Evolutionary conservation across 345 rosid genomes (phyloP), one percentile per base, ranked within the genome.

Genomic region (Clarkia xantiana): DNA sequence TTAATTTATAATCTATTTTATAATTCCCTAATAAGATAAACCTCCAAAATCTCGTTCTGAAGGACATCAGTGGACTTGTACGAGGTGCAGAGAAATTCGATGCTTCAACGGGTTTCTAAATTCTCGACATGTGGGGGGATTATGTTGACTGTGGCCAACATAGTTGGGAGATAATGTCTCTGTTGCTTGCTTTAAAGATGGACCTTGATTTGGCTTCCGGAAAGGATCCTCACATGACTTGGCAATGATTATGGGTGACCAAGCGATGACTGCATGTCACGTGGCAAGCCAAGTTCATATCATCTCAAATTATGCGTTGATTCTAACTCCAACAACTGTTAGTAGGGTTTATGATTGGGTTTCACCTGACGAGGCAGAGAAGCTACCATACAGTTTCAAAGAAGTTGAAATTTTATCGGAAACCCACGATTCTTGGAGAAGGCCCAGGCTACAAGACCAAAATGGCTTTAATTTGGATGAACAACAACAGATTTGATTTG

Each of bases 161-260:
- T n/a, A n/a, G n/a, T n/a, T n/a, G n/a, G n/a, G n/a, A n/a, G n/a
- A 14, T 11, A 15, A 34, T 15, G 34, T 23, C 34, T 19, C n/a
- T 10, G 14, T 25, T 11, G 9, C 6, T 10, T 11, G 9, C n/a
- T 9, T 12, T 49, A 22, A 34, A n/a, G 20, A 3, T 12, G 25
- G 12, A 36, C 11, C 41, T 52, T 20, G 99, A 93, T 74, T 93
- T 96, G 36, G 87, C 94, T 11, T 55, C 79, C 61, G 87, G 43
- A 93, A 82, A 77, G 82, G 73, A 72, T 74, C 99, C 48, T 93
- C 99, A 9, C 96, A 93, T 68, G 95, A 93, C 68, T 70, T 87
- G 86, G 95, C 69, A 59, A 93, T 93, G 99, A 93, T 93, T 55
- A 93, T 95, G 25, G 99, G 99, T 64, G 99, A 93, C 66, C 99